Evolutionary conservation across 2,329 filamentous ascomycete species (phyloP).

Genomic region (Colletotrichum phormii): DNA sequence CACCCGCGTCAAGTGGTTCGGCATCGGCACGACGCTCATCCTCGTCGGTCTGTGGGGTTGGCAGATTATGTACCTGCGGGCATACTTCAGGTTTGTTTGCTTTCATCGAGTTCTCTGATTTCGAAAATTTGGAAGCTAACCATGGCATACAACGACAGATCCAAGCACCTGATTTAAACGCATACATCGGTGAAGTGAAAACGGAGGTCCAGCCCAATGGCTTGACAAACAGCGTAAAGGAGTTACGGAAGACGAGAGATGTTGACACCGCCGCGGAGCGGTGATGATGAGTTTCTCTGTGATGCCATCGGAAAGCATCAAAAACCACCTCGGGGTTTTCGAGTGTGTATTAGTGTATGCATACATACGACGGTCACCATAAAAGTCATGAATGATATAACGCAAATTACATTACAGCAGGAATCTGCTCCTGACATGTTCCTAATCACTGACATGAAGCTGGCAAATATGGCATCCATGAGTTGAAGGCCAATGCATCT

Average conservation of each 20-base stretch:
- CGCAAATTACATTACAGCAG: conserved; percentile 17
- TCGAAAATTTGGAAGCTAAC: conserved; percentile 20
- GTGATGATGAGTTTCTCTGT: conserved; percentile 22
- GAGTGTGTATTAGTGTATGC: conserved; percentile 34
- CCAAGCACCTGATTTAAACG: conserved; percentile 75
- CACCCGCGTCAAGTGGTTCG: conserved; percentile 98
- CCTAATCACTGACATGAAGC: not conserved
- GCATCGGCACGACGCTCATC: conserved; percentile 91
- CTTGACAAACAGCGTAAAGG: not conserved
- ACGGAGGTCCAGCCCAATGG: not conserved
- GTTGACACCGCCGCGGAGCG: not conserved
- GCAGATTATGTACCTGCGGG: conserved; percentile 97
- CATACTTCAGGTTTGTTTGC: conserved; percentile 83
- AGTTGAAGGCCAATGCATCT: not conserved
- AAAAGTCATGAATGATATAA: conserved; percentile 38
- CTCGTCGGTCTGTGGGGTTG: conserved; percentile 89
- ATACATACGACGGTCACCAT: conserved; percentile 30
- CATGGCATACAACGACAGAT: conserved; percentile 52
- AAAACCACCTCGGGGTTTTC: conserved; percentile 34
- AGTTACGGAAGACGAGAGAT: conserved; percentile 22
- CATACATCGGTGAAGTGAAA: not conserved
- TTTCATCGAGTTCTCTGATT: not conserved
- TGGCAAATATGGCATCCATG: too few relatives aligned
- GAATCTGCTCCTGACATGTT: not conserved
- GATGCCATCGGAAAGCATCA: conserved; percentile 27